Evolutionary conservation across 2,329 filamentous ascomycete species (phyloP), one percentile per base, ranked within the genome.

Genomic region (Talaromyces amestolkiae): DNA sequence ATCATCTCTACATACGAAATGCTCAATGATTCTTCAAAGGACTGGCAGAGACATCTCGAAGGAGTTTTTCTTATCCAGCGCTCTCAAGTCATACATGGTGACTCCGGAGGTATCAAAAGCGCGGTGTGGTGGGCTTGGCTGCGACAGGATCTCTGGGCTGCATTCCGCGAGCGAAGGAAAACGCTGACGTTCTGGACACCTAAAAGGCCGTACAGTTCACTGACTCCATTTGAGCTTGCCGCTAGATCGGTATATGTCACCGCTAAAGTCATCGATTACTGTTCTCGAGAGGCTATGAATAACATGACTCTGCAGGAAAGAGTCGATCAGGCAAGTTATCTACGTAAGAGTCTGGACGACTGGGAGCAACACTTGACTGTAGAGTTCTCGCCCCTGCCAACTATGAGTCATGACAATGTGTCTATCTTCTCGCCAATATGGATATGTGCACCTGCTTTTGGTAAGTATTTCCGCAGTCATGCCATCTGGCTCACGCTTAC

Each of bases 51-150:
- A 24, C 73, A 75, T 43, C 67, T 75, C 5, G 68, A 74, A 63
- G 73, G 73, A 1, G 70, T 74, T 6, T 73, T 72, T 27, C 66
- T 70, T 10, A 74, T 75, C 13, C 72, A 74, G 51, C 68, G 72
- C 53, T 73, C 72, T 3, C 73, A 74, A 58, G 67, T 64, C 2
- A 72, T 74, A 41, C 69, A 75, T 62, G 72, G 72, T 22, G 72
- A 72, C 9, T 69, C 73, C 2, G 66, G 65, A 0, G 73, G 73
- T 7, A 54, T 75, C 2, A 68, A 70, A 58, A 66, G 68, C 3
- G 72, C 72, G 3, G 72, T 73, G 1, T 75, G 73, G 72, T 74
- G 73, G 73, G 71, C 72, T 8, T 75, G 73, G 73, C 69, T 74
- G 8, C 69, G 70, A n/a, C 72, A 75, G 63, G 73, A 75, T 49